Percentiles rank a stretch among this genome's conserved stretches.
Evolutionary conservation across 164 flowering plant species (phyloP).

Genomic region (Berberis thunbergii): DNA sequence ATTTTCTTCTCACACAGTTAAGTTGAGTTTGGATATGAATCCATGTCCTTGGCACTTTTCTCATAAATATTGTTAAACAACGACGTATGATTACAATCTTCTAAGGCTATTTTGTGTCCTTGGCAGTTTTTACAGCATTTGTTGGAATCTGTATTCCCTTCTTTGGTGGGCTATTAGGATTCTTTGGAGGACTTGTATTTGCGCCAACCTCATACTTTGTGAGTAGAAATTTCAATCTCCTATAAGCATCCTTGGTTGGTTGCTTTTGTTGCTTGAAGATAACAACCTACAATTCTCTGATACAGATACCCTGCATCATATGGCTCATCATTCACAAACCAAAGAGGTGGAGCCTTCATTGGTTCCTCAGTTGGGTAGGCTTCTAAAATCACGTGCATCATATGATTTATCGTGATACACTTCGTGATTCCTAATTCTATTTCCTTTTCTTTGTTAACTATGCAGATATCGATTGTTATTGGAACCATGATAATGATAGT

Average conservation of each 20-base stretch:
- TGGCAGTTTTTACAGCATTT: not conserved
- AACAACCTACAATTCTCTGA: too few species aligned
- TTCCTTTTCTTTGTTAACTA: slow-evolving; percentile 3
- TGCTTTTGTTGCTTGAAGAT: too few species aligned
- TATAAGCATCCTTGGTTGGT: too few species aligned
- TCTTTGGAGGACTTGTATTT: slow-evolving; percentile 33
- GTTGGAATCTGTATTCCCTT: slow-evolving; percentile 26
- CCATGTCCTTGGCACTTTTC: too few species aligned
- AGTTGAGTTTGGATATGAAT: too few species aligned
- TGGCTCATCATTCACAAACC: slow-evolving; percentile 23
- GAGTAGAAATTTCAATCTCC: slow-evolving; percentile 4
- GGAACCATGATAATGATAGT: slow-evolving; percentile 16
- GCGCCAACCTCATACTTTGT: slow-evolving; percentile 28
- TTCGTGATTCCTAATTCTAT: not conserved
- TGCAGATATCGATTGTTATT: slow-evolving; percentile 23
- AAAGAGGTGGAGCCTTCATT: slow-evolving; percentile 19
- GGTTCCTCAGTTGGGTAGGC: slow-evolving; percentile 25
- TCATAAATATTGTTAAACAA: too few species aligned
- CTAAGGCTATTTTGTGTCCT: too few species aligned
- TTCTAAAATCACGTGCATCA: not conserved
- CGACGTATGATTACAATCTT: too few species aligned
- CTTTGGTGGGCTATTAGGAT: slow-evolving; percentile 32
- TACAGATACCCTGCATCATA: slow-evolving; percentile 29
- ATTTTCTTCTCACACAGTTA: too few species aligned
- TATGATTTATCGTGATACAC: not conserved